These are phyloP conservation scores for Coemansia sp. DNA, from an alignment of 192 early-diverging fungal genomes.

Conservation along the genomic window DNA sequence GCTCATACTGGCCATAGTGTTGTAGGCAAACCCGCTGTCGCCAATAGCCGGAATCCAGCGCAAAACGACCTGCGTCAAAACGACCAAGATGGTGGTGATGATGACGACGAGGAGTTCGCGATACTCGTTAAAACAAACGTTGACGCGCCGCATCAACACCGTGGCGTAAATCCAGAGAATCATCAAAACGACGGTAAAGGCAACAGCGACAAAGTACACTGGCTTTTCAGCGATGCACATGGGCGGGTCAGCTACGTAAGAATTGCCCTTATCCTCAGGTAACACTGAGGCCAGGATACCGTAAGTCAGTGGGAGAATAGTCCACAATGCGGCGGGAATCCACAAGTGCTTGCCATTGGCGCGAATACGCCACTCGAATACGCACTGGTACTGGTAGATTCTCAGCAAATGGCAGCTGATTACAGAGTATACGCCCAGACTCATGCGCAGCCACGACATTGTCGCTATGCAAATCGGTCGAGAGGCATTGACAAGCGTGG, in stretches of 20 bases:
- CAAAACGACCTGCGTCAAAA: constrained; percentile 34
- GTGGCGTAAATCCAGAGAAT: constrained; percentile 28
- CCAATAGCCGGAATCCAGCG: constrained; percentile 40
- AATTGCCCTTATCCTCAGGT: constrained; percentile 14
- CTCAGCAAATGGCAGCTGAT: constrained; percentile 33
- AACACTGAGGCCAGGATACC: constrained; percentile 36
- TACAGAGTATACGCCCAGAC: constrained; percentile 34
- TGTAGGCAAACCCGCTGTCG: constrained; percentile 36
- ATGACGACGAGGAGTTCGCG: constrained; percentile 35
- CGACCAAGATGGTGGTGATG: constrained; percentile 14
- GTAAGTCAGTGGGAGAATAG: constrained; percentile 18
- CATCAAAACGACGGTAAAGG: constrained; percentile 19
- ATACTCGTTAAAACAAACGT: constrained; percentile 45
- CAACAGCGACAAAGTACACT: constrained; percentile 40
- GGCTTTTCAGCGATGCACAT: constrained; percentile 36
- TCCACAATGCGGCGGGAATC: constrained; percentile 17
- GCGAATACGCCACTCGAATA: constrained; percentile 32
- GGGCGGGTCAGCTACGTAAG: constrained; percentile 14
- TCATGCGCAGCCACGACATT: constrained; percentile 51
- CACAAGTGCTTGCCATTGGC: constrained; percentile 28
- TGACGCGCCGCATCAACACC: constrained; percentile 18
- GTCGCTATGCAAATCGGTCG: constrained; percentile 35
- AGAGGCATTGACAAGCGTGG: constrained; percentile 25
- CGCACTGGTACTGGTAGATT: constrained; percentile 48
- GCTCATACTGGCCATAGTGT: constrained; percentile 32